Base-by-base conservation (phyloP, 192 early-diverging fungal genomes). In the Coemansia sp. region DNA sequence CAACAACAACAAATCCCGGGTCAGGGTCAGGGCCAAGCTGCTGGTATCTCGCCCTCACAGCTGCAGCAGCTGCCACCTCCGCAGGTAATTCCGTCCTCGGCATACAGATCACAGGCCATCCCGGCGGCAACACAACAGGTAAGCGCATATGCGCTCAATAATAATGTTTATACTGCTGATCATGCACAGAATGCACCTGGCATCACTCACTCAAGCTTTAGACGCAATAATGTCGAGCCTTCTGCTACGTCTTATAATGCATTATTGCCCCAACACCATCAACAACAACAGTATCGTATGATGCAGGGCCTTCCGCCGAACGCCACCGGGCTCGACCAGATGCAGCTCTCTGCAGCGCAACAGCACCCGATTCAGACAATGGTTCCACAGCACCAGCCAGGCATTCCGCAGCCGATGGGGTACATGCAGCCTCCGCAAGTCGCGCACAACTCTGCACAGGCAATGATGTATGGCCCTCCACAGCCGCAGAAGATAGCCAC, bases 81-180 rank as follows among this genome's bases (percentile, higher is more conserved):
- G 12, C 77, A 74, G 72, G 57, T n/a, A 39, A 71, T 80, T 30
- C 57, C 65, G 26, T 64, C 72, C 35, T 63, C 69, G 15, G 69
- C 78, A 26, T 81, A 81, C 55, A 81, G 78, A 39, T 46, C 72
- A 31, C 78, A 81, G 70, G 66, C 68, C 59, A 61, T 75, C 3
- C 66, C 78, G 51, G 49, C 68, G 9, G 66, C 70, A 29, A 65
- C 73, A 46, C 78, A 75, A 66, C 78, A 81, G 78, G 78, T 81
- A 81, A 75, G 78, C 78, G 68, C 66, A 35, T 71, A 72, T 63
- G 72, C 59, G 56, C 59, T 56, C 58, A 66, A 71, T 58, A 68
- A 60, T 46, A 68, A 63, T 53, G 67, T 53, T 30, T 52, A 66
- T 42, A 58, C 61, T 37, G 66, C 56, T 29, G 72, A 72, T 23